Evolutionary conservation across 805 yeast species (phyloP), one percentile per base, ranked within the genome.

Genomic region (Grigorovia transvaalensis): DNA sequence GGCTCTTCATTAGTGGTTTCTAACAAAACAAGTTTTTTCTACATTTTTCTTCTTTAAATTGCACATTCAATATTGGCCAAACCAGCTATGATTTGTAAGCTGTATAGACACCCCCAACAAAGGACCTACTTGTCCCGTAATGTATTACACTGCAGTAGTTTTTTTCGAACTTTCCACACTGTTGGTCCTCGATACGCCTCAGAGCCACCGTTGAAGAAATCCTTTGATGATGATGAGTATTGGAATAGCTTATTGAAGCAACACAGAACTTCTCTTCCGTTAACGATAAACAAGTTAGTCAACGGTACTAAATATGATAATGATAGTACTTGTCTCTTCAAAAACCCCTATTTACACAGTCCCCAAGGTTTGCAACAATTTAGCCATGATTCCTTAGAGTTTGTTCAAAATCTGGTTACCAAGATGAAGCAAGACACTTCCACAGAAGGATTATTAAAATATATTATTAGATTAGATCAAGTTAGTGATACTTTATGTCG

Each of bases 401-500:
- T 74, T 49, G 96, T 97, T 1, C 79, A 84, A 54, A 58, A 63
- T 3, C 69, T 91, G 50, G 85, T 85, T 0, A 63, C 70, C 0
- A 64, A 72, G n/a, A 79, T 91, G 71, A 69, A 80, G 15, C 61
- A 60, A 7, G 78, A 77, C 48, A 70, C 72, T 20, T 59, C 76
- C 1, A 63, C 59, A 0, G 70, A 71, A 9, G 86, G 78, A 1
- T 60, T 76, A 19, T 57, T 59, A 17, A 66, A 72, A 5, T 87
- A 80, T 50, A 77, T 91, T 50, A 63, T 79, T 45, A 80, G 81
- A 50, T 71, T 93, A 56, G 99, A 93, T 64, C 80, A 88, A 57
- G 70, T 93, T 43, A 85, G 96, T 61, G 98, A 93, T 63, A 78
- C 85, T 30, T 69, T 93, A 33, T 93, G 99, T 64, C 79, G 96